Base-by-base conservation (phyloP, 345 rosid genomes). In the Bruguiera gymnorhiza region DNA sequence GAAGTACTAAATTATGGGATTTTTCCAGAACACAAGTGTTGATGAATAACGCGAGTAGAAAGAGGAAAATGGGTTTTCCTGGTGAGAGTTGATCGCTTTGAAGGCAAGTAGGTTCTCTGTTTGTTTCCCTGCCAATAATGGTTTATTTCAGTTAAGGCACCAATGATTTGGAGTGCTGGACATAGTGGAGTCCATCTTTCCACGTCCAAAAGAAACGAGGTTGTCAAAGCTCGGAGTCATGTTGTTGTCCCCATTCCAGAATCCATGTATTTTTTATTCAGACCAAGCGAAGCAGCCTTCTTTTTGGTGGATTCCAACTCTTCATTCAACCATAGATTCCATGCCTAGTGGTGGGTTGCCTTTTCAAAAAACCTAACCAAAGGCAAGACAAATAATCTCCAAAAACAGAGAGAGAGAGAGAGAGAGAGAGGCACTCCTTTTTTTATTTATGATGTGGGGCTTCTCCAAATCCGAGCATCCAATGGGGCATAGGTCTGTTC, bases 251-350 rank as follows among this genome's bases (percentile, higher is more conserved):
- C 55, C 37, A 71, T 65, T 70, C 52, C 54, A 68, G 75, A 78
- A 66, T 70, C 78, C 69, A 81, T 63, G 78, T 65, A 73, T 78
- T 74, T 75, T 73, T 72, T 72, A 66, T 71, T 72, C 83, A 63
- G 75, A 76, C 74, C 78, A 80, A 79, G 50, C 73, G 71, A 60
- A 63, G 58, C 48, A 54, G 27, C 50, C 60, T 56, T 56, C 60
- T 66, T 78, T 68, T 76, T 56, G 79, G 88, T 85, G 90, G 88
- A 83, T 85, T 88, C 90, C 90, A 88, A 82, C 90, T 88, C 93
- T 87, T 82, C 88, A 70, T 77, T 82, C 84, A 81, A 80, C 87
- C 84, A 76, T 54, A 54, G 69, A 76, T 82, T 77, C 84, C 43
- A 65, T 64, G 37, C 34, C 68, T 53, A 48, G 48, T 78, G 75